Percentiles rank a stretch among this genome's conserved stretches.
Conservation (phyloP, 495 filamentous ascomycete species). For the Penicillium cosmopolitanum region DNA sequence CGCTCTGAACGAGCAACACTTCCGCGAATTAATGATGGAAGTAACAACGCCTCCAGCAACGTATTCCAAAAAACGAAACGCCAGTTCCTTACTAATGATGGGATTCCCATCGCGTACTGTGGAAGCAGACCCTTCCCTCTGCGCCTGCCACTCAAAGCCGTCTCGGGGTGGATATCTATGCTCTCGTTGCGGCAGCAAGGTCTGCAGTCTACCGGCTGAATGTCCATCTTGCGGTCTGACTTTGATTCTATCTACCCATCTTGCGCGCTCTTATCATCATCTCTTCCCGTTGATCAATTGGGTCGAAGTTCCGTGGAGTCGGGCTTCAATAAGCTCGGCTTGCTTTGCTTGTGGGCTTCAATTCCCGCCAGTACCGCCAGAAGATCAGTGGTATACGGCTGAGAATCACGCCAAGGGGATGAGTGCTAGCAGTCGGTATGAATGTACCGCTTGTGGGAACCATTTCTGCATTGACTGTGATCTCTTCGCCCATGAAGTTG, state of each 20-base stretch:
- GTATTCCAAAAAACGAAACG: constrained; percentile 65
- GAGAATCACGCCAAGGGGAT: constrained; percentile 59
- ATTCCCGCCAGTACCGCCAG: constrained; percentile 54
- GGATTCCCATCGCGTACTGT: constrained; percentile 95
- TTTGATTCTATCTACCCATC: constrained; percentile 93
- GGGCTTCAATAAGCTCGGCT: constrained; percentile 52
- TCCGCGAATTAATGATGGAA: constrained; percentile 83
- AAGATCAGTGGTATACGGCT: constrained; percentile 38
- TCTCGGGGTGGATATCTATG: constrained; percentile 89
- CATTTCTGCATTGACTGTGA: constrained; percentile 99
- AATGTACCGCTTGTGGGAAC: constrained; percentile 78
- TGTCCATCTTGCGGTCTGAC: constrained; percentile 91
- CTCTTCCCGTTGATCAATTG: constrained; percentile 91
- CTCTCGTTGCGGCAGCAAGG: constrained; percentile 84
- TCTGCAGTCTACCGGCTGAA: constrained; percentile 88
- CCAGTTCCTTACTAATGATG: constrained; percentile 90
- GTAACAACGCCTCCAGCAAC: constrained; percentile 88
- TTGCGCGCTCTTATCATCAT: constrained; percentile 94
- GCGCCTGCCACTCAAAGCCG: constrained; percentile 87
- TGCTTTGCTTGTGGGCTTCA: constrained; percentile 56
- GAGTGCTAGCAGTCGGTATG: constrained; percentile 86
- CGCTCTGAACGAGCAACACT: constrained; percentile 85
- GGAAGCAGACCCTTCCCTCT: constrained; percentile 72
- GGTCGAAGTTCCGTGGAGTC: constrained; percentile 84
- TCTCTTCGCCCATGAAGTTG: constrained; percentile 86